These are phyloP conservation scores for Colletotrichum abscissum DNA, from an alignment of 2,329 filamentous ascomycete species.

Conservation along the genomic window DNA sequence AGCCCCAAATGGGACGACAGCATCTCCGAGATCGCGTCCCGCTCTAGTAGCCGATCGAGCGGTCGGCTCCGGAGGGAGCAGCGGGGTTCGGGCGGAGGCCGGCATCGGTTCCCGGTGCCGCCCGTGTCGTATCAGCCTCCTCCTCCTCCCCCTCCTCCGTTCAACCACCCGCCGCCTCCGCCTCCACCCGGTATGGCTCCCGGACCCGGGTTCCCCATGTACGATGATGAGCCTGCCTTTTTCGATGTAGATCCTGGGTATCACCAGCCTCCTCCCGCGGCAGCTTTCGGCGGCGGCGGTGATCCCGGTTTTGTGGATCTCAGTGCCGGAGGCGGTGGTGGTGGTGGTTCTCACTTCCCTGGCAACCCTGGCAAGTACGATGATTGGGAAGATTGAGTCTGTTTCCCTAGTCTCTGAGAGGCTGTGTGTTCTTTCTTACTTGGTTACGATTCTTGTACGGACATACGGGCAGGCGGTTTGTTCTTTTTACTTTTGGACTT, in stretches of 20 bases:
- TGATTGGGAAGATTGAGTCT: conserved; percentile 16
- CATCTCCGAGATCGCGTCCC: conserved; percentile 27
- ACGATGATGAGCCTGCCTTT: conserved; percentile 9
- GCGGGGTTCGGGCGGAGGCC: not conserved
- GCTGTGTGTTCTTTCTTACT: not conserved
- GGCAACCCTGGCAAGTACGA: conserved; percentile 27
- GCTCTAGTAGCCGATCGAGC: conserved; percentile 19
- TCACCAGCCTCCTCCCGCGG: not conserved
- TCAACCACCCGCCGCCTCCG: conserved; percentile 15
- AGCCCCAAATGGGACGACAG: conserved; percentile 32
- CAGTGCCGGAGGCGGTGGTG: conserved; percentile 22
- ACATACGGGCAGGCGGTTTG: not conserved
- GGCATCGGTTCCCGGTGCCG: conserved; percentile 11
- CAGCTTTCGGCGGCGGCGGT: not conserved
- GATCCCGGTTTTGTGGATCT: conserved; percentile 33
- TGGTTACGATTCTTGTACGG: not conserved
- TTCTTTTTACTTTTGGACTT: not conserved
- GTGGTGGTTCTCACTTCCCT: not conserved
- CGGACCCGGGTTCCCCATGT: not conserved
- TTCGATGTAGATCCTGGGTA: not conserved
- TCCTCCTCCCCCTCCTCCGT: not conserved
- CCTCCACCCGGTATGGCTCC: conserved; percentile 16
- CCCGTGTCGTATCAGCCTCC: conserved; percentile 1
- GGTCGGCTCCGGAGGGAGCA: conserved; percentile 12
- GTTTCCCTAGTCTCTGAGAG: not conserved